Evolutionary conservation across 1,284 basidiomycete genomes (phyloP).

Genomic region (Tetrapyrgos nigripes): DNA sequence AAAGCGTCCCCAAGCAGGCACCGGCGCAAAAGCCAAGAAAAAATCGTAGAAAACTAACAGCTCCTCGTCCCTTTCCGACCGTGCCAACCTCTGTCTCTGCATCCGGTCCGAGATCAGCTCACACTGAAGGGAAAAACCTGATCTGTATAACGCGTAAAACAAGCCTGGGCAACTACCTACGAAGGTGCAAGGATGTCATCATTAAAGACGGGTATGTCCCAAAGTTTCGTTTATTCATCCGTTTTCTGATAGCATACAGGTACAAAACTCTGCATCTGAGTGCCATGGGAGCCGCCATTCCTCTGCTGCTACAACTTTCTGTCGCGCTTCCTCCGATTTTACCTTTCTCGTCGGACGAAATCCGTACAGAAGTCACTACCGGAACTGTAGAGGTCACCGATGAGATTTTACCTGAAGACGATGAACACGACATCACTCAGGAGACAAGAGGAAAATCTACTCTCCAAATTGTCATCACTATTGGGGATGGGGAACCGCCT

Average conservation of each 20-base stretch:
- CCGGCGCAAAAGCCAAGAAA: conserved; percentile 20
- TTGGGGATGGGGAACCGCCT: conserved; percentile 63
- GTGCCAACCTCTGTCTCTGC: conserved; percentile 78
- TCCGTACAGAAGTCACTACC: conserved; percentile 73
- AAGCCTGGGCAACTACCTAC: conserved; percentile 74
- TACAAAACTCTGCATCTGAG: conserved; percentile 79
- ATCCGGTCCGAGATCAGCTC: conserved; percentile 79
- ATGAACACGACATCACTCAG: conserved; percentile 73
- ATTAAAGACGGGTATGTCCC: conserved; percentile 76
- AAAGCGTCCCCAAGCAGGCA: background rate
- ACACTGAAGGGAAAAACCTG: conserved; percentile 77
- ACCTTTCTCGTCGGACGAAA: conserved; percentile 70
- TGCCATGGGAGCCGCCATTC: conserved; percentile 89
- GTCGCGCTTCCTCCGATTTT: conserved; percentile 79
- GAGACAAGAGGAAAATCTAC: conserved; percentile 74
- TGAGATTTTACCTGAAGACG: conserved; percentile 78
- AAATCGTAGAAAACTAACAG: conserved; percentile 65
- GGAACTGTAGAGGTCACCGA: conserved; percentile 82
- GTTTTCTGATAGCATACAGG: conserved; percentile 42
- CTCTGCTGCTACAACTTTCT: conserved; percentile 76
- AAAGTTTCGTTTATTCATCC: background rate
- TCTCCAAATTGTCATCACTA: conserved; percentile 62
- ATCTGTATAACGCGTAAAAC: conserved; percentile 87
- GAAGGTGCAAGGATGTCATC: conserved; percentile 79
- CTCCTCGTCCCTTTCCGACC: conserved; percentile 77